Conservation (phyloP, 1,284 basidiomycete species). For the Malassezia sympodialis region DNA sequence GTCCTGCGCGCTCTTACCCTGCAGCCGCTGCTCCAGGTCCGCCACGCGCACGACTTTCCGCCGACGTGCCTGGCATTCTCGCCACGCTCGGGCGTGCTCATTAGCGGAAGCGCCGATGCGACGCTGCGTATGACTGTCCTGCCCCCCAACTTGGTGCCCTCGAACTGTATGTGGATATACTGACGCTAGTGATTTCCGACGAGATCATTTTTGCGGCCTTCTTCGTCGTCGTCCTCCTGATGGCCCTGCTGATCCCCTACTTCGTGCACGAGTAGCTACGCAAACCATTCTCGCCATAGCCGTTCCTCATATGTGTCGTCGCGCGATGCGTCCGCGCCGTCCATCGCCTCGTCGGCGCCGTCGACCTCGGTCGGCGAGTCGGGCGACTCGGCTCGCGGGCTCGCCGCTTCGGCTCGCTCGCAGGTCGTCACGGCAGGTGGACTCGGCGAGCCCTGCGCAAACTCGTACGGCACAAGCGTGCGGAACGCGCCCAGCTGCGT, state of each 20-base stretch:
- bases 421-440: neutral
- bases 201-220: constrained; percentile 14
- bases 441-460: neutral
- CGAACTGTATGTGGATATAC: neutral
- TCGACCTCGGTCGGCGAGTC: neutral
- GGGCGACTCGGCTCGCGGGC: neutral
- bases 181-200: constrained; percentile 7
- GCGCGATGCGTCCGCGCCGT: no score
- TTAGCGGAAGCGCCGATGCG: constrained; percentile 84
- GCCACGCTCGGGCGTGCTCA: constrained; percentile 63
- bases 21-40: constrained; percentile 68
- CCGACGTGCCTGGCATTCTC: constrained; percentile 79
- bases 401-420: no score
- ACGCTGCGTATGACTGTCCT: constrained; percentile 84
- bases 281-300: neutral
- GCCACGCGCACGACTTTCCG: constrained; percentile 90
- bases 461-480: constrained; percentile 1
- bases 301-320: neutral
- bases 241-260: constrained; percentile 1
- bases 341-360: neutral
- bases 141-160: constrained; percentile 15
- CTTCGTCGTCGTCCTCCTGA: neutral
- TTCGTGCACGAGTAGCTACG: neutral
- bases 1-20: constrained; percentile 72
- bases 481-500: neutral